Percentiles rank a stretch among this genome's conserved stretches.
These are phyloP conservation scores for Paramarasmius palmivorus DNA, from an alignment of 1,284 basidiomycete genomes.

Conservation along the genomic window DNA sequence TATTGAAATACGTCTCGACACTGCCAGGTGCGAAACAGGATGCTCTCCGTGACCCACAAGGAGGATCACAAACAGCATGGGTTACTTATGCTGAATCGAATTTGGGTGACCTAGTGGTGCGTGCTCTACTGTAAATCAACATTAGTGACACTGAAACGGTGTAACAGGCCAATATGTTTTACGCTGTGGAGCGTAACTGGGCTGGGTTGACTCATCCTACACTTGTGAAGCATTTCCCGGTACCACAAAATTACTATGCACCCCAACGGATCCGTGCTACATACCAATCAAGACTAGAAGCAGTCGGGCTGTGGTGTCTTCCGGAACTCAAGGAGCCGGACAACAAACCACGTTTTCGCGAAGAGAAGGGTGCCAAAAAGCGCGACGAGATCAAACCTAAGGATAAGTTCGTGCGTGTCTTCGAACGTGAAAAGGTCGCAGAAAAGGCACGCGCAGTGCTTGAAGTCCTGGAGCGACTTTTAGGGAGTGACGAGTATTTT, in stretches of 20 bases:
- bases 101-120: conserved; percentile 68
- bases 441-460: conserved; percentile 59
- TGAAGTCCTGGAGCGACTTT: conserved; percentile 55
- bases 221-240: conserved; percentile 55
- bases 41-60: conserved; percentile 43
- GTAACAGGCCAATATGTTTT: conserved; percentile 56
- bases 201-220: conserved; percentile 49
- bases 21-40: conserved; percentile 32
- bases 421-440: conserved; percentile 64
- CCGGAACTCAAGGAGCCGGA: conserved; percentile 44
- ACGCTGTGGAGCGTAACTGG: conserved; percentile 65
- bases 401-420: conserved; percentile 46
- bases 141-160: no score
- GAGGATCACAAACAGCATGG: conserved; percentile 59
- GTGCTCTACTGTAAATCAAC: no score
- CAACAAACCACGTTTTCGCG: conserved; percentile 34
- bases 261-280: conserved; percentile 60
- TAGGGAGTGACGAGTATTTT: conserved; percentile 54
- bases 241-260: conserved; percentile 75
- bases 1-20: conserved; percentile 57
- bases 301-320: conserved; percentile 61
- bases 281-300: conserved; percentile 58
- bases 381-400: conserved; percentile 37
- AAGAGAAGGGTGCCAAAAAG: conserved; percentile 31
- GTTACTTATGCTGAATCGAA: conserved; percentile 63